Evolutionary conservation across 1,284 basidiomycete species (phyloP), one percentile per base, ranked within the genome.

Genomic region (Pseudozyma pruni): DNA sequence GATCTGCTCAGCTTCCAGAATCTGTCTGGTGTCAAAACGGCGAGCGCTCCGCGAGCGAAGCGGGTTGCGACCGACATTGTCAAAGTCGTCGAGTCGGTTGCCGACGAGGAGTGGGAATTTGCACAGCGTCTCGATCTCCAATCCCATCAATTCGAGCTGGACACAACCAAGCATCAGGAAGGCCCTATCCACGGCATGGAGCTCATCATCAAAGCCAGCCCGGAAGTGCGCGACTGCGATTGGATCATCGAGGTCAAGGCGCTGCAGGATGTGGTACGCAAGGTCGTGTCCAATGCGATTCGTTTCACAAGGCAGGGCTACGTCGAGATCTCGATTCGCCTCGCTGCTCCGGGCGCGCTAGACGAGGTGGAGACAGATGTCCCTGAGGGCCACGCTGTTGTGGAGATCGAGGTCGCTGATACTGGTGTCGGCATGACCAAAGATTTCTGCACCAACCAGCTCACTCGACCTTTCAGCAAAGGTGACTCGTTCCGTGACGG

Each of bases 1-100:
- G 75, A 77, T 22, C 48, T 78, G 39, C 64, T 78, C 44, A 71
- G 72, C 52, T 77, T 78, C 40, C 69, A 74, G 19, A 56, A 61
- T 23, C 41, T 77, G n/a, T 53, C 61, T 0, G 76, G 69, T 38
- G 32, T 67, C 52, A 62, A 49, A 59, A 32, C 46, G 7, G 29
- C 40, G 25, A n/a, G 22, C 38, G 4, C 45, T 4, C 4, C 29
- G 8, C 20, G 45, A 6, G n/a, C 48, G 27, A 53, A 59, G 47
- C 46, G 37, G 35, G 22, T 44, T 9, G 55, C 64, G 14, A 16
- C 52, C 33, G 62, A 68, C 41, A 31, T 72, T 22, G 66, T 54
- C 43, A 61, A 60, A 27, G 31, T 71, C 9, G 52, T 75, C 35
- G 75, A 76, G 33, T 48, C 72, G 5, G 68, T 68, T n/a, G 73